Evolutionary conservation across 2,329 filamentous ascomycete species (phyloP), one percentile per base, ranked within the genome.

Genomic region (Ascochyta pisi): DNA sequence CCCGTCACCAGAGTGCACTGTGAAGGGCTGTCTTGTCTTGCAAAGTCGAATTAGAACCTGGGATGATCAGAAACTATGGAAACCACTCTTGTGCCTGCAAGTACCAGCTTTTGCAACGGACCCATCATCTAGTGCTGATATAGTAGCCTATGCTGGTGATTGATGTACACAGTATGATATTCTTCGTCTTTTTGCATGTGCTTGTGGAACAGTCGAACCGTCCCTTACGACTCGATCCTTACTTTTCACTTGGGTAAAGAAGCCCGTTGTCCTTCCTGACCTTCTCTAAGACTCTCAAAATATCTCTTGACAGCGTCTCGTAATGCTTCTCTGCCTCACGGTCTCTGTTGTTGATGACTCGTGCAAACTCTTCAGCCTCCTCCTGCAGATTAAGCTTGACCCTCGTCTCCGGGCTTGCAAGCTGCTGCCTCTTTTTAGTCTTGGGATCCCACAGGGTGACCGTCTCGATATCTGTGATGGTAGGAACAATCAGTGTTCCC

Each of bases 281-380:
- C 58, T 77, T 76, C 54, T 77, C 72, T 50, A 78, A 76, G 10
- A 82, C 73, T 51, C 64, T 69, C 41, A 81, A 54, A 0, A 81
- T 77, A 47, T 71, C 76, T 63, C 67, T 68, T 47, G 76, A 79
- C 48, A 80, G 69, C 56, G 63, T 56, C 67, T 80, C 78, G 65
- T 79, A 68, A 65, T 70, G 71, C 43, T 56, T 67, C 39, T 74
- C 65, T 13, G 73, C 77, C 50, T 68, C 65, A 27, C 45, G 60
- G 63, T 82, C 80, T 56, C 64, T 65, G 50, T 75, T 65, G 12
- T 73, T 62, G 33, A 82, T 73, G 27, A 80, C 78, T 49, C 77
- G 66, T 47, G 77, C 80, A 67, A 78, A 79, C 62, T 80, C 79
- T 27, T 64, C 67, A 31, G 79, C 79, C 68, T 82, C 80, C 59